Percentiles rank a stretch among this genome's conserved stretches.
These are phyloP conservation scores for Pichia californica DNA, from an alignment of 805 yeast genomes.

Conservation along the genomic window DNA sequence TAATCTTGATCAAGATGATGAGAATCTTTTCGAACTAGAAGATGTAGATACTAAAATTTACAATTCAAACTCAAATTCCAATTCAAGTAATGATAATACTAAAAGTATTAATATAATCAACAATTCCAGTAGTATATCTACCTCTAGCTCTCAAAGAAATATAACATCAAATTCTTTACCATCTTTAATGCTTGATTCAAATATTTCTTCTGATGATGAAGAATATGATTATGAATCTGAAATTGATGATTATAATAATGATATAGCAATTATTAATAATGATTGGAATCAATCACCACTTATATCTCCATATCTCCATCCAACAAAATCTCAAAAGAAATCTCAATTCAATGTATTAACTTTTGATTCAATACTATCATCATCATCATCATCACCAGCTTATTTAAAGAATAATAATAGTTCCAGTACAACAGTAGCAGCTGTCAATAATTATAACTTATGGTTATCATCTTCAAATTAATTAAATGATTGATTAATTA, in stretches of 20 bases:
- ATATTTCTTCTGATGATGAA: background rate
- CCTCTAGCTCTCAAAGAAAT: too few relatives aligned
- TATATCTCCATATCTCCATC: background rate
- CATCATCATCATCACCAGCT: background rate
- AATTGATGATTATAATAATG: background rate
- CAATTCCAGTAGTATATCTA: too few relatives aligned
- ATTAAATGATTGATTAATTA: background rate
- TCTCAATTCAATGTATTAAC: background rate
- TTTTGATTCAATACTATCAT: background rate
- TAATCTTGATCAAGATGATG: too few relatives aligned
- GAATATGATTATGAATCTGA: background rate
- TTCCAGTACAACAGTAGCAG: background rate
- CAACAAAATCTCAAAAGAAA: background rate
- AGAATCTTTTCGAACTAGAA: slow-evolving; percentile 19
- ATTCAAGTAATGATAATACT: slow-evolving; percentile 8
- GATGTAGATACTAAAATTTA: slow-evolving; percentile 19
- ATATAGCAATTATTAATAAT: background rate
- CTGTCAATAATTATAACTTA: slow-evolving; percentile 8
- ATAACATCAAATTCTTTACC: slow-evolving; percentile 18
- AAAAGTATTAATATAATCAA: background rate
- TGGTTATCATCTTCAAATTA: slow-evolving; percentile 8
- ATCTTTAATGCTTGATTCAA: slow-evolving; percentile 8
- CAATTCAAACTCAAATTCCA: too few relatives aligned
- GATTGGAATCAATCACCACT: background rate
- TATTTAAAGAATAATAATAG: background rate